Evolutionary conservation across 345 rosid species (phyloP).

Genomic region (Salix brachista): DNA sequence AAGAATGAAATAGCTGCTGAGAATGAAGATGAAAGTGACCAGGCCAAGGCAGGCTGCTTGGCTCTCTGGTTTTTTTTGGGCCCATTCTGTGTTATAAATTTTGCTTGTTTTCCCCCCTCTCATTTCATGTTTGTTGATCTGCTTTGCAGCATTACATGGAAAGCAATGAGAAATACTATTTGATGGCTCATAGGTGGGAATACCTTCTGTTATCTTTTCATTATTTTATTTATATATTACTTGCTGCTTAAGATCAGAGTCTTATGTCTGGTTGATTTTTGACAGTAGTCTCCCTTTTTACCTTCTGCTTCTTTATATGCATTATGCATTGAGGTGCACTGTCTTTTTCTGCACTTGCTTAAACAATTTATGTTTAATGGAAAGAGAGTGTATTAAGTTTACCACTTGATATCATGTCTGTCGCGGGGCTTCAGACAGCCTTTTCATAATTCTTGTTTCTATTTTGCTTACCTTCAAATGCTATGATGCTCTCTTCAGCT

Average conservation of each 20-base stretch:
- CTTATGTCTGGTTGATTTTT: neutral
- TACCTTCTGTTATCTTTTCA: neutral
- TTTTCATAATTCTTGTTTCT: neutral
- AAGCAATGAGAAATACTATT: constrained; percentile 90
- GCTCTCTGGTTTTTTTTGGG: constrained; percentile 6
- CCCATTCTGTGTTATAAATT: neutral
- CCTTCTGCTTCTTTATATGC: neutral
- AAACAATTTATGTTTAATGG: neutral
- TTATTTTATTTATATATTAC: neutral
- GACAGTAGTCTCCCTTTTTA: neutral
- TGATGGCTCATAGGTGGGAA: constrained; percentile 90
- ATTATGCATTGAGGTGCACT: neutral
- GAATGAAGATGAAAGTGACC: constrained; percentile 84
- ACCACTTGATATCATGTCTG: neutral
- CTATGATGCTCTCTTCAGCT: neutral
- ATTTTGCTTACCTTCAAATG: neutral
- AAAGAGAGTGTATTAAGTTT: neutral
- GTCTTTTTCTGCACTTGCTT: neutral
- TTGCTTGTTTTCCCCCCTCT: neutral
- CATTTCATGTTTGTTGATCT: constrained; percentile 10
- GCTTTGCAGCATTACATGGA: constrained; percentile 80
- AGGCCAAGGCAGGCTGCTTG: constrained; percentile 66
- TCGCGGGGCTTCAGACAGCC: neutral
- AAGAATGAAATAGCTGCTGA: constrained; percentile 54
- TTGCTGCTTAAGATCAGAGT: neutral